Base-by-base conservation (phyloP, 495 filamentous ascomycete genomes). In the Penicilliopsis zonata region DNA sequence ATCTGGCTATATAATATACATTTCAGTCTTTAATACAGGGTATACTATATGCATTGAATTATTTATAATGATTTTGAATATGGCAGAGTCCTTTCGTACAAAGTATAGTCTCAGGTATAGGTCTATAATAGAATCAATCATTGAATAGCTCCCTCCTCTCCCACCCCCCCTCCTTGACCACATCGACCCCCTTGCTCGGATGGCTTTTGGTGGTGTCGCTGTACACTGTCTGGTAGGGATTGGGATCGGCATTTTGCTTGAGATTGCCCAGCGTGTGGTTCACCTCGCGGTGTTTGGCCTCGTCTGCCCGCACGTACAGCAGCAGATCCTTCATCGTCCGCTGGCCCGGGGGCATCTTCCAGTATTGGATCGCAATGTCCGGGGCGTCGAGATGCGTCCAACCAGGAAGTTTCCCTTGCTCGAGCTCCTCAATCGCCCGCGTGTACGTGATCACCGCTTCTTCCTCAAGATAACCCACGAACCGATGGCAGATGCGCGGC, bases 381-480 rank as follows among this genome's bases (percentile, higher is more conserved):
- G 83, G 83, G 13, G 82, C 77, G 24, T 63, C 41, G 38, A 86
- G 72, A 4, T 69, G 63, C 24, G 70, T 57, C 82, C 84, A 90
- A 48, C 74, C 69, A 1, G 80, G 80, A 9, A 87, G 63, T 38
- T 67, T 68, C 10, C 83, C 84, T 5, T 69, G 65, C 19, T 90
- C 84, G 12, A 90, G 63, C 47, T 88, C 84, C 15, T 58, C 51
- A 40, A 90, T 78, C 38, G 71, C 72, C 4, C 80, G 68, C 0
- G 80, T 78, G 60, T 90, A 90, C 2, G 84, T 90, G 40, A 86
- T 66, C 3, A 86, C 80, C 4, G 84, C 84, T 47, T 90, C 83
- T 52, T 88, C 83, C 47, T 88, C 84, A 15, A 88, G 66, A 41
- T 87, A 87, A 7, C 84, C 83, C 28, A 87, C 82, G 52, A 90